Conservation (phyloP, 495 filamentous ascomycete species). For the Aspergillus affinis region DNA sequence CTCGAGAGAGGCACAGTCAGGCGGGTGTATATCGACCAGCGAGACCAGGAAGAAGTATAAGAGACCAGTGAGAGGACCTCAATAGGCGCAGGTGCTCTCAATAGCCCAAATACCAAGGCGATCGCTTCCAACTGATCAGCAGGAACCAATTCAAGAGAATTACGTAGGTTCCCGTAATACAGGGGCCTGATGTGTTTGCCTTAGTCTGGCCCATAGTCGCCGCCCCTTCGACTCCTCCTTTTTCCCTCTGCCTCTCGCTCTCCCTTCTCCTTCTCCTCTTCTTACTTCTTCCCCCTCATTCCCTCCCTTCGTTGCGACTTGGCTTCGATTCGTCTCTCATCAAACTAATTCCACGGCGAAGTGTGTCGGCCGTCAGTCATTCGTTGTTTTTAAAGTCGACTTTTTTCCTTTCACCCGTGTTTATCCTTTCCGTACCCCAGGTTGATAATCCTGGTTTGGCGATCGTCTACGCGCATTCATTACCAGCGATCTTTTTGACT, state of each 20-base stretch:
- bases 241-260: conserved; percentile 10
- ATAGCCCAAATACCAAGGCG: not conserved
- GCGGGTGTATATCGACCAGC: too few relatives aligned
- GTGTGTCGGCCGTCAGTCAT: conserved; percentile 27
- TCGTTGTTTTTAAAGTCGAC: conserved; percentile 17
- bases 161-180: not conserved
- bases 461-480: conserved; percentile 8
- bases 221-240: conserved; percentile 13
- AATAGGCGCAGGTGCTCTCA: not conserved
- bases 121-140: not conserved
- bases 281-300: conserved; percentile 21
- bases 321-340: conserved; percentile 10
- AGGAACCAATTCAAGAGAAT: not conserved
- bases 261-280: conserved; percentile 15
- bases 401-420: conserved; percentile 1
- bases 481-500: not conserved
- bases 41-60: not conserved
- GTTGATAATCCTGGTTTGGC: conserved; percentile 2
- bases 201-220: not conserved
- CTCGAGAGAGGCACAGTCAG: not conserved
- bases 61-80: not conserved
- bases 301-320: conserved; percentile 16
- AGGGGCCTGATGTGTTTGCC: not conserved
- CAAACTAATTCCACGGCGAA: conserved; percentile 15
- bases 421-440: conserved; percentile 1